These are phyloP conservation scores for Artemisia tridentata DNA, from an alignment of 129 eudicot species.

Conservation along the genomic window DNA sequence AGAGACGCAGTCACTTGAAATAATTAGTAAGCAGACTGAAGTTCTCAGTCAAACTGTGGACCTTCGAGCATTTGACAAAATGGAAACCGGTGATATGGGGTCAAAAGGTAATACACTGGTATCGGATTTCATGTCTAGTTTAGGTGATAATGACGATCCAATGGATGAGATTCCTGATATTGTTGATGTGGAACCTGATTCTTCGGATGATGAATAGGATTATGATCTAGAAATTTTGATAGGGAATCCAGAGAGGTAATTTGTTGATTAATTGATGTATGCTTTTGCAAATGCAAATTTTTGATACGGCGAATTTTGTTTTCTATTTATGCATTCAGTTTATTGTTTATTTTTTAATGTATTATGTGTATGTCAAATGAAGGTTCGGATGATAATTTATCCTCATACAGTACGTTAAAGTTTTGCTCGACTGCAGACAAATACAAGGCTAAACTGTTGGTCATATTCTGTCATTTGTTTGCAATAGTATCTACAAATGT, in stretches of 20 bases:
- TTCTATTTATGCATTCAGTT: no score
- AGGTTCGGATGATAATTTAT: no score
- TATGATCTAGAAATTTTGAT: conserved; percentile 22
- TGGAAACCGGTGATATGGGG: conserved; percentile 11
- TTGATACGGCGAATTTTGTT: no score
- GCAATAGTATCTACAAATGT: no score
- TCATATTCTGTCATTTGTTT: no score
- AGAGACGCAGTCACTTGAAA: conserved; percentile 23
- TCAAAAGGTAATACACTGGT: neutral
- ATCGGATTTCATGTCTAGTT: conserved; percentile 19
- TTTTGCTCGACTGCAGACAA: no score
- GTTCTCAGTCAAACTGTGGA: conserved; percentile 14
- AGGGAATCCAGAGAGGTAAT: conserved; percentile 8
- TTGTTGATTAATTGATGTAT: neutral
- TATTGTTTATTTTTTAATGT: no score
- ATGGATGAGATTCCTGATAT: conserved; percentile 77
- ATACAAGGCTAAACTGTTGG: no score
- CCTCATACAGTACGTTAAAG: no score
- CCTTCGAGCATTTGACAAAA: conserved; percentile 8
- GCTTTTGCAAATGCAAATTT: no score
- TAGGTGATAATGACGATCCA: conserved; percentile 36
- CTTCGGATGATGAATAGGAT: conserved; percentile 44
- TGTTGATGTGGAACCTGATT: conserved; percentile 83
- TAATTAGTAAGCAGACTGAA: conserved; percentile 18
- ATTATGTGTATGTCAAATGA: no score